These are phyloP conservation scores for Metschnikowia arizonensis DNA, from an alignment of 805 yeast species.

Conservation along the genomic window DNA sequence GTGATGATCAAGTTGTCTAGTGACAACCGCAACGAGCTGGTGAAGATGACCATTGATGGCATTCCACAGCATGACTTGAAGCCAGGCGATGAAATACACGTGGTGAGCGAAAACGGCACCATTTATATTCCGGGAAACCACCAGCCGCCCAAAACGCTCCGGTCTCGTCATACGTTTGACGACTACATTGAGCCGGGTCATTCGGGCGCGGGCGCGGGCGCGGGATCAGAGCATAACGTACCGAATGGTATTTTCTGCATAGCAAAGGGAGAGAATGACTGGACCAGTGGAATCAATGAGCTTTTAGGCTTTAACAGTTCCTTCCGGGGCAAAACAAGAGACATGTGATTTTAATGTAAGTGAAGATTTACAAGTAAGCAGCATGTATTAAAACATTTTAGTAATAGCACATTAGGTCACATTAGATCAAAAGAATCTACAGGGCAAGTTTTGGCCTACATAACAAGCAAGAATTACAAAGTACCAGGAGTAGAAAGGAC, in stretches of 20 bases:
- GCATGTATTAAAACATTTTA: no score
- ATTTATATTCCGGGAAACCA: constrained; percentile 50
- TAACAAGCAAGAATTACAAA: neutral
- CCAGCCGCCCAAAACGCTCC: constrained; percentile 32
- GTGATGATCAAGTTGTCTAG: constrained; percentile 58
- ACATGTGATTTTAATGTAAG: no score
- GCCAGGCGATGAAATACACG: constrained; percentile 78
- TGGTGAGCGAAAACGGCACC: constrained; percentile 61
- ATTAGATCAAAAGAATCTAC: no score
- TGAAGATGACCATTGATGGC: constrained; percentile 78
- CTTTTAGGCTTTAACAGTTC: constrained; percentile 84
- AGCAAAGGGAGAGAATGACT: constrained; percentile 76
- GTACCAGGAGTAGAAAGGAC: neutral
- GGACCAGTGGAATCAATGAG: constrained; percentile 89
- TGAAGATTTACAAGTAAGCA: no score
- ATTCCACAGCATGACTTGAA: constrained; percentile 63
- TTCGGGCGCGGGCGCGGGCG: no score
- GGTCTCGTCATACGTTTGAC: constrained; percentile 17
- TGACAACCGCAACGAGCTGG: constrained; percentile 38
- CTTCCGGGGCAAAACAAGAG: constrained; percentile 45
- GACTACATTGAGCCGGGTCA: constrained; percentile 22
- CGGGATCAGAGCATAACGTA: constrained; percentile 5
- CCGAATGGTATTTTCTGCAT: constrained; percentile 79
- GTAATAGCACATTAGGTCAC: no score
- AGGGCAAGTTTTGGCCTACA: neutral